Base-by-base conservation (phyloP, 768 basidiomycete species). In the Lentinula sp. region DNA sequence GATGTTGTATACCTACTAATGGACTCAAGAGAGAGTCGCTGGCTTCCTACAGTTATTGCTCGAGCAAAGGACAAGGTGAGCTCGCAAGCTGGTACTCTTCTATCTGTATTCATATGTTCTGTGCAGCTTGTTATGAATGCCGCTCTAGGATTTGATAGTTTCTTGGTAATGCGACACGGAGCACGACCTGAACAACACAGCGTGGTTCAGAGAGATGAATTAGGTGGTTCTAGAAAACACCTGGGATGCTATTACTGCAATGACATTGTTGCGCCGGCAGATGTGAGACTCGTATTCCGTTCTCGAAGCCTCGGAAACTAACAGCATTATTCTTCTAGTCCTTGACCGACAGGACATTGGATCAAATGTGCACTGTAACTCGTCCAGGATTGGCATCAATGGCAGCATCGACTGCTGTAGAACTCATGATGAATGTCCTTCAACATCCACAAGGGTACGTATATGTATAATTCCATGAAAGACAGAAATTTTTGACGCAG, bases 301-400 rank as follows among this genome's bases (percentile, higher is more conserved):
- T 34, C 13, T 55, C 45, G 42, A 59, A 49, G 56, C 45, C 53
- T 8, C n/a, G 51, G 18, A n/a, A 31, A 39, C 13, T 21, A n/a
- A 52, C 42, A 39, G 11, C 18, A 5, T 32, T 32, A n/a, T 48
- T 16, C 18, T 39, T 32, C 1, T 46, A 66, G 78, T 79, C 77
- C 9, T 70, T 80, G 82, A 89, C 91, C 0, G 96, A 98, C 70
- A 83, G 95, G 45, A 96, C 95, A 3, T 82, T 98, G 13, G 97
- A 98, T 71, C 96, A 98, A 71, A 98, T 98, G 96, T 99, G 97
- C 70, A 98, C 97, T 0, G 97, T 99, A 34, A 98, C 96, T 0
- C 79, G 97, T 21, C 97, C 97, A 0, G 96, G 96, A 0, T 80
- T 98, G 1, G 97, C 96, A 0, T 85, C 93, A 0, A 93, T 98